Base-by-base conservation (phyloP, 2,329 filamentous ascomycete genomes). In the Huntiella decipiens region DNA sequence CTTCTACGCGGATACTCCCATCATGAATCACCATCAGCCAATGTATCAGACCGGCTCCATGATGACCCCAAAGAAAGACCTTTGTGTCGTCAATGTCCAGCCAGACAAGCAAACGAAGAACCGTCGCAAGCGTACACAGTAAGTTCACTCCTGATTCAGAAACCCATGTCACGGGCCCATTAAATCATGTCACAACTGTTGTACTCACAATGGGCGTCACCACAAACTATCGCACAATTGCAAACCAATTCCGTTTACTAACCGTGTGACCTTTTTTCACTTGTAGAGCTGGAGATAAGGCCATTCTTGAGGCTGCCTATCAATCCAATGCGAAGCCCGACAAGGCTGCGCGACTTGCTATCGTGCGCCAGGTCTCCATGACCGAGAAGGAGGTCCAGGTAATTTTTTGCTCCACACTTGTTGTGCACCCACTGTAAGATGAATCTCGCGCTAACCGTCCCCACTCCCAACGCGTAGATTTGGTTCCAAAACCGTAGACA, bases 301-400 rank as follows among this genome's bases (percentile, higher is more conserved):
- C 79, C 44, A 74, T 92, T 45, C 77, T 95, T 50, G 88, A 95
- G 62, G 72, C 81, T 33, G 85, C 88, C 49, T 95, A 93, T 58
- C 71, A 74, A 54, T 73, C 69, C 51, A 92, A 95, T 60, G 75
- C 84, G 5, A 95, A 94, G 61, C 88, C 88, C 32, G 87, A 94
- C 65, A 95, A 93, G 64, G 72, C 77, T 47, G 81, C 84, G 61
- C 83, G 88, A 64, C 71, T 83, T 40, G 78, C 79, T 49, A 86
- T 96, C 52, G 84, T 92, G 50, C 74, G 75, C 63, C 82, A 78
- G 61, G 86, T 95, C 51, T 81, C 83, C 17, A 70, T 96, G 52
- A 88, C 83, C 53, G 87, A 95, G 65, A 95, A 94, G 62, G 87
- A 95, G 66, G 85, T 95, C 34, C 88, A 95, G 77, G 88, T 94